Percentiles rank a stretch among this genome's conserved stretches.
These are phyloP conservation scores for Magnolia kwangsiensis DNA, from an alignment of 164 flowering plant species.

Conservation along the genomic window DNA sequence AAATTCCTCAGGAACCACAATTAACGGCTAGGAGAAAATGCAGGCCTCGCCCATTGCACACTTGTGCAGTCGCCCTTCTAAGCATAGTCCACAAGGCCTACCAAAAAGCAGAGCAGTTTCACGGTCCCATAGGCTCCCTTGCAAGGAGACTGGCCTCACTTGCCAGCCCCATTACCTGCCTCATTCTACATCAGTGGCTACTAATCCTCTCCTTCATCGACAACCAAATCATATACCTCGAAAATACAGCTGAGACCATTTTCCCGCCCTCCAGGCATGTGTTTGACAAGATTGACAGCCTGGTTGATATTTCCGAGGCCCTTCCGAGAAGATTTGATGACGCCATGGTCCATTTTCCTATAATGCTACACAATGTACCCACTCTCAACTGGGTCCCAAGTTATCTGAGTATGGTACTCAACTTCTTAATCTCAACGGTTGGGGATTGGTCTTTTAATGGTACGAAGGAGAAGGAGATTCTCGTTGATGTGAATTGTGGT, in stretches of 20 bases:
- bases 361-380: slow-evolving; percentile 16
- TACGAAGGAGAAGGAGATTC: slow-evolving; percentile 52
- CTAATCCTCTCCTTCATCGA: slow-evolving; percentile 40
- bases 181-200: slow-evolving; percentile 32
- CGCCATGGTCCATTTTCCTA: slow-evolving; percentile 18
- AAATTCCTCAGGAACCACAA: slow-evolving; percentile 4
- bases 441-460: slow-evolving; percentile 17
- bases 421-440: slow-evolving; percentile 21
- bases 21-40: background rate
- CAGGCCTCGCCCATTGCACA: slow-evolving; percentile 44
- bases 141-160: slow-evolving; percentile 20
- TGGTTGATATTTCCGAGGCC: slow-evolving; percentile 26
- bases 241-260: slow-evolving; percentile 27
- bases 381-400: slow-evolving; percentile 21
- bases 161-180: slow-evolving; percentile 24
- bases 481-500: slow-evolving; percentile 29
- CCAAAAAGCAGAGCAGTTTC: slow-evolving; percentile 20
- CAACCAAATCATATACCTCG: slow-evolving; percentile 36
- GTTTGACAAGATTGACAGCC: slow-evolving; percentile 45
- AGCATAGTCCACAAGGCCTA: slow-evolving; percentile 30
- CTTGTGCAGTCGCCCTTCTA: slow-evolving; percentile 43
- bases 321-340: slow-evolving; percentile 44
- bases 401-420: slow-evolving; percentile 25
- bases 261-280: slow-evolving; percentile 43
- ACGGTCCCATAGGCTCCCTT: slow-evolving; percentile 37